phyloP scores from a whole-genome alignment of 768 basidiomycete species.

The Leccinum variicolor region DNA sequence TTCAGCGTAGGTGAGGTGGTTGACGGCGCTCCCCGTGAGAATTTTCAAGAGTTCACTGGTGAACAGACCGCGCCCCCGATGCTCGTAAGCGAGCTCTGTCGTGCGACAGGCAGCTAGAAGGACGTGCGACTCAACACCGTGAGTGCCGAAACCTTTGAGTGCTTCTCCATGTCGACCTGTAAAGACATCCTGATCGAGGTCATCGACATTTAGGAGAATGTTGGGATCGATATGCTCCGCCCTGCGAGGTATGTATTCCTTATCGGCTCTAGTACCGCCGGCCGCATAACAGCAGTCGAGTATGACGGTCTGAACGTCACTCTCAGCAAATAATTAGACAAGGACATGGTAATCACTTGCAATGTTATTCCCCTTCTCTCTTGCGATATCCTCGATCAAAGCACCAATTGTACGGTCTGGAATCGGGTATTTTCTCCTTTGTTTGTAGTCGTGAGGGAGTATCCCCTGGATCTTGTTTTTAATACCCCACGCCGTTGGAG shows the following conservation, averaged over 20 bases:
- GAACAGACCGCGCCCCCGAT: slow-evolving; percentile 20
- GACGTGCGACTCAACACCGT: slow-evolving; percentile 36
- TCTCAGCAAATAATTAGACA: background rate
- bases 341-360: slow-evolving; percentile 22
- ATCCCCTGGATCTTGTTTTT: slow-evolving; percentile 25
- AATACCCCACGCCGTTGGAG: slow-evolving; percentile 24
- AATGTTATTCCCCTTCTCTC: slow-evolving; percentile 41
- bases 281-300: slow-evolving; percentile 46
- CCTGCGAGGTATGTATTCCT: slow-evolving; percentile 5
- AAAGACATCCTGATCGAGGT: slow-evolving; percentile 29
- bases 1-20: slow-evolving; percentile 23
- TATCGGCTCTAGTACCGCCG: slow-evolving; percentile 29
- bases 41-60: slow-evolving; percentile 20
- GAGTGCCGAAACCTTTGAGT: slow-evolving; percentile 21
- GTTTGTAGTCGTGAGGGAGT: slow-evolving; percentile 34
- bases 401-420: slow-evolving; percentile 42
- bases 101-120: slow-evolving; percentile 42
- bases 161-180: slow-evolving; percentile 9
- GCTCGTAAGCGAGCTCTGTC: slow-evolving; percentile 31
- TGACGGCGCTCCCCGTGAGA: slow-evolving; percentile 2
- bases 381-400: slow-evolving; percentile 36
- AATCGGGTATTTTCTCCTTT: slow-evolving; percentile 28
- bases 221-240: background rate
- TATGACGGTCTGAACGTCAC: slow-evolving; percentile 36
- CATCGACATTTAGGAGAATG: background rate